Percentiles rank a stretch among this genome's conserved stretches.
These are phyloP conservation scores for Clonostachys rhizophaga DNA, from an alignment of 2,329 filamentous ascomycete species.

Conservation along the genomic window DNA sequence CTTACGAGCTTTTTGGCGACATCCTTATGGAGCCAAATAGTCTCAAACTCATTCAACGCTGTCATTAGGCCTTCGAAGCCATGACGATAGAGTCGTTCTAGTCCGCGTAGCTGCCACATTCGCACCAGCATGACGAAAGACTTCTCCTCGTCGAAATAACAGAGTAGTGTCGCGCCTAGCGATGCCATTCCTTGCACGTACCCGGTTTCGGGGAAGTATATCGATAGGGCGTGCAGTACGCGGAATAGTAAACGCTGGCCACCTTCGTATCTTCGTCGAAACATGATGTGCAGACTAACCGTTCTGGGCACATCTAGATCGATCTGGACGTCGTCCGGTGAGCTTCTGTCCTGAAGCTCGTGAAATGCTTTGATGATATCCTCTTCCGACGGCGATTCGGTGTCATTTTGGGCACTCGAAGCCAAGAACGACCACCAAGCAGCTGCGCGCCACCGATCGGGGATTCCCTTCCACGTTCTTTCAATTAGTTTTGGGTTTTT, in stretches of 20 bases:
- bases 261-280: constrained; percentile 83
- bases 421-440: constrained; percentile 94
- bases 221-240: constrained; percentile 83
- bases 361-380: constrained; percentile 70
- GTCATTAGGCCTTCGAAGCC: constrained; percentile 86
- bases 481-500: constrained; percentile 81
- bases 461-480: constrained; percentile 96
- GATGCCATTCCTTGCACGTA: constrained; percentile 99
- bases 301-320: constrained; percentile 95
- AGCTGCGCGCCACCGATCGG: constrained; percentile 87
- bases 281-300: constrained; percentile 96
- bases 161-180: constrained; percentile 84
- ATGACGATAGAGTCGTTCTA: constrained; percentile 77
- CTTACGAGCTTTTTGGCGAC: constrained; percentile 77
- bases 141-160: constrained; percentile 94
- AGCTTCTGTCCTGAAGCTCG: constrained; percentile 66
- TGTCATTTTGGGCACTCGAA: constrained; percentile 64
- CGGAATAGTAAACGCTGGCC: constrained; percentile 90
- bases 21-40: constrained; percentile 76
- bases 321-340: constrained; percentile 92
- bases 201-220: constrained; percentile 86
- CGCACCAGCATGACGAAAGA: constrained; percentile 96
- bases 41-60: constrained; percentile 80
- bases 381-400: constrained; percentile 59
- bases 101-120: constrained; percentile 82